Base-by-base conservation (phyloP, 306 rosid species). In the Lathyrus oleraceus region DNA sequence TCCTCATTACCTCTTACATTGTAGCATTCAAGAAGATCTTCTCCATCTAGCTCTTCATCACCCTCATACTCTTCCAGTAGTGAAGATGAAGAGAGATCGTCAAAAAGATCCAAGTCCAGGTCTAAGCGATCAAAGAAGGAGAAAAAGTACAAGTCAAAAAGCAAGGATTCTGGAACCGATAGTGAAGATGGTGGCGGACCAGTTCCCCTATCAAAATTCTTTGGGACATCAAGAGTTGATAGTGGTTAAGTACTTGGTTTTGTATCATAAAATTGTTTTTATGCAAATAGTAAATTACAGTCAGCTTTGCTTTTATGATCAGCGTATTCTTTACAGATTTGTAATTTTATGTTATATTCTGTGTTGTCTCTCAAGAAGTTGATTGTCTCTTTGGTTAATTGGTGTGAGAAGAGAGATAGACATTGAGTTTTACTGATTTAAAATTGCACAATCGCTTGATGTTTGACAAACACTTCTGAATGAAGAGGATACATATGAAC, bases 151-250 rank as follows among this genome's bases (percentile, higher is more conserved):
- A 90, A 79, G 85, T 85, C 92, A 40, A 88, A 81, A 78, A 72
- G 77, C 81, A 94, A 88, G 87, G 84, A 71, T 79, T 61, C 82
- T 65, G 76, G 84, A 27, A 69, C 81, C 6, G 88, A 73, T 9
- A 61, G 73, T 3, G 95, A 86, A 57, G 80, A 69, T 80, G 87
- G 61, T 79, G 87, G 67, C 23, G 99, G 99, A 13, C 99, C 97
- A 4, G 88, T 91, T 69, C 96, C 88, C 47, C 99, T 95, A 53
- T 95, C 97, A 27, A 87, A 85, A 85, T 95, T 95, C 84, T 95
- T 95, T 69, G 96, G 82, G 71, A 80, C 52, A 78, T 65, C 57
- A 95, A 87, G 88, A 87, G 80, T 75, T 78, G 63, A 83, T 27
- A 61, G 72, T 78, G 61, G 70, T 78, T 66, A 72, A 73, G 23